Base-by-base conservation (phyloP, 306 rosid species). In the Prunus mume region DNA sequence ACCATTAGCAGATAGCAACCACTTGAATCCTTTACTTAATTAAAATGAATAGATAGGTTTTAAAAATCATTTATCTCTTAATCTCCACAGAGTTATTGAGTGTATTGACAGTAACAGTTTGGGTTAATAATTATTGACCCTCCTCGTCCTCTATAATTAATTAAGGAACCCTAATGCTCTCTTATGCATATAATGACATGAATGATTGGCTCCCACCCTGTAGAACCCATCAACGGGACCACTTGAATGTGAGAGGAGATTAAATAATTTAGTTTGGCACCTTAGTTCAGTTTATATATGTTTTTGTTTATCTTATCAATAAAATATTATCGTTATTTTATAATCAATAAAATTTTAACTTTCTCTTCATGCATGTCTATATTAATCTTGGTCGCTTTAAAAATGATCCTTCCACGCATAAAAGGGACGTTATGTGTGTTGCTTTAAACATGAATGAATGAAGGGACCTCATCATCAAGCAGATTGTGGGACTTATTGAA, bases 121-220 rank as follows among this genome's bases (percentile, higher is more conserved):
- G 41, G 4, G 69, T 65, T 65, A 65, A 34, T 19, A 34, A 65
- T 18, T 65, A 19, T 6, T 38, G 43, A 65, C 8, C 28, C 28
- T 28, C 15, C 50, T 28, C 19, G 57, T 52, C 57, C 9, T 18
- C 52, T 38, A 38, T 38, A 38, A 34, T 34, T 19, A 64, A 65
- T 65, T 38, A 65, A 65, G 69, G 17, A 65, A 9, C 49, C 19
- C 27, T 18, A 65, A 38, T 65, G 49, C 27, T 65, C 69, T 34
- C 69, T 65, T 65, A 65, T 34, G 69, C 50, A 65, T 24, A 65
- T 19, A 34, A 65, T 65, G n/a, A 65, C 69, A 18, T 65, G 2
- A 34, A 19, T 65, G 50, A 65, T 65, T 34, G 49, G 27, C 15
- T 65, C 50, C 50, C 69, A 65, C 41, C 9, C 25, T 1, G 25